Evolutionary conservation across 345 rosid species (phyloP).

Genomic region (Eucalyptus pauciflora): DNA sequence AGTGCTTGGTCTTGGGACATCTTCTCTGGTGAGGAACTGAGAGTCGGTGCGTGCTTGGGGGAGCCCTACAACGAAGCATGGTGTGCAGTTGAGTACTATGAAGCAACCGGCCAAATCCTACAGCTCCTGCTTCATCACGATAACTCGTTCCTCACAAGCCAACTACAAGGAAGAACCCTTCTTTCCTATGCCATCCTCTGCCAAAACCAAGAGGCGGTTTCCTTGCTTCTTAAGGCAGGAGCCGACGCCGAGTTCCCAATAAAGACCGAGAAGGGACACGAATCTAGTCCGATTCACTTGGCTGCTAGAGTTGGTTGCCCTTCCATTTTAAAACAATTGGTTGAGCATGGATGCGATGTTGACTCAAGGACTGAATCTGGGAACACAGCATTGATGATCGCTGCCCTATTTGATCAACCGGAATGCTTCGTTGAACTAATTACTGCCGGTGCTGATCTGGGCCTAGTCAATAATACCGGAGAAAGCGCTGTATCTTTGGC

Average conservation of each 20-base stretch:
- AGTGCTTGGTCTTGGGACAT: constrained; percentile 31
- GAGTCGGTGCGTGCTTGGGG: constrained; percentile 24
- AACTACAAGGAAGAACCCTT: constrained; percentile 17
- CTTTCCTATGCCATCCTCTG: constrained; percentile 28
- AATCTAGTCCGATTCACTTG: constrained; percentile 17
- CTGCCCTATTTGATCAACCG: constrained; percentile 16
- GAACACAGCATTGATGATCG: constrained; percentile 14
- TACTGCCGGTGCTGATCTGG: constrained; percentile 17
- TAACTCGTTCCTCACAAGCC: not conserved
- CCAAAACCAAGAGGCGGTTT: constrained; percentile 13
- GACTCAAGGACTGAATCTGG: constrained; percentile 17
- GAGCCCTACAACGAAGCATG: constrained; percentile 21
- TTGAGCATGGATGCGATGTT: constrained; percentile 1
- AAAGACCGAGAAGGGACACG: constrained; percentile 13
- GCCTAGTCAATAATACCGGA: constrained; percentile 4
- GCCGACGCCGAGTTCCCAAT: constrained; percentile 8
- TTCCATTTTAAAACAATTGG: constrained; percentile 6
- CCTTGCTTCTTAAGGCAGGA: constrained; percentile 6
- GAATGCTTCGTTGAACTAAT: constrained; percentile 16
- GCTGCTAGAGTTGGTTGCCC: constrained; percentile 15
- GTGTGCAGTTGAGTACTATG: constrained; percentile 26
- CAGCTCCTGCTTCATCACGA: constrained; percentile 9
- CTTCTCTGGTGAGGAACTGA: constrained; percentile 21
- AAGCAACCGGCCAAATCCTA: constrained; percentile 18
- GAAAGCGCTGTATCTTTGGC: constrained; percentile 12